Base-by-base conservation (phyloP, 1,284 basidiomycete species). In the Gastroboletus turbinatus region DNA sequence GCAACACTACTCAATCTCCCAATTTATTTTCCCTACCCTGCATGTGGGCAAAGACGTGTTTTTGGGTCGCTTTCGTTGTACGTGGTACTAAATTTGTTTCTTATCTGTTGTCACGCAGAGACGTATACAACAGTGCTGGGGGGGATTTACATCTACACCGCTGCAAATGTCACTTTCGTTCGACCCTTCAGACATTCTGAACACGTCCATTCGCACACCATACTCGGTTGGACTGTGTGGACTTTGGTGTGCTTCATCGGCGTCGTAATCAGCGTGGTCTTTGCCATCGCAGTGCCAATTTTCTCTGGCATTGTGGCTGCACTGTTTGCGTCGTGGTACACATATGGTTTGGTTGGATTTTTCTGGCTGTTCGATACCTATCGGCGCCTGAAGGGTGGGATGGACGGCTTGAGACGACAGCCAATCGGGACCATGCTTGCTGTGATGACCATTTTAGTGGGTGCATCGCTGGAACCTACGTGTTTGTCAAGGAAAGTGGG, bases 151-250 rank as follows among this genome's bases (percentile, higher is more conserved):
- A 68, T 76, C 16, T 81, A 85, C 64, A 77, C 23, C 16, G 16
- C 80, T 6, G 81, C 82, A 27, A 87, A 87, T 65, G 78, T 84
- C 44, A 63, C 86, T 46, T 86, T 88, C 63, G 76, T 88, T 53
- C 78, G 84, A 11, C 60, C 82, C 52, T 82, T 88, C 64, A 78
- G 83, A n/a, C 76, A 78, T 56, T 78, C 81, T 8, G 69, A 71
- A 16, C 86, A 88, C 65, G 66, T 88, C 49, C 79, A 84, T 57
- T 74, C 73, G 16, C 81, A 86, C 62, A 84, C 58, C 30, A 16
- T 42, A 42, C 23, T 42, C 40, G 40, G 21, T 16, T 42, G 23
- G 23, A 42, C 23, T 25, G 40, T 23, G 27, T 88, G 86, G 85
- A 70, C 75, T 40, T 58, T 66, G 8, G 72, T 83, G 23, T 79